Base-by-base conservation (phyloP, 768 basidiomycete genomes). In the Suillus weaverae region DNA sequence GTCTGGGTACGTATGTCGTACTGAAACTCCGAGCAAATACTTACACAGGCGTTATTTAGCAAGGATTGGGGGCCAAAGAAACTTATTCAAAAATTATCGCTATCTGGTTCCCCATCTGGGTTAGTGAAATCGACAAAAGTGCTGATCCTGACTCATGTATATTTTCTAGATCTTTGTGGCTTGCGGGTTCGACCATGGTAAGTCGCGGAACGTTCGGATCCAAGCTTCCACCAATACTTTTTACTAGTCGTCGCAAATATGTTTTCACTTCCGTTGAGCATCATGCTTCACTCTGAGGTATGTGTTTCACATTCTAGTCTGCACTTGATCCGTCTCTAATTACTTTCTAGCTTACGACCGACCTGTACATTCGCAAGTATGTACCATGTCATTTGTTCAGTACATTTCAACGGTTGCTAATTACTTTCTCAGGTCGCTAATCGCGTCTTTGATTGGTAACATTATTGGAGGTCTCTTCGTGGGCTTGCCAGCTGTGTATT, bases 51-150 rank as follows among this genome's bases (percentile, higher is more conserved):
- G 8, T 53, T 50, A 35, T 67, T 44, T 71, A 91, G 90, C 89
- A 90, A 90, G 84, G 87, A 0, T 79, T 87, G 20, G 87, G 83
- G 18, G 87, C 90, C 14, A 84, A 74, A 50, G 90, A 91, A 8
- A 89, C 88, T 1, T 70, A 86, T 11, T 91, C 90, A 8, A 91
- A 91, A 83, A 80, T 91, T 44, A 77, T 86, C 64, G 84, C 86
- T 0, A 80, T 84, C 56, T 91, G 89, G 90, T 84, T 91, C 62
- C 90, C 90, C 7, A 90, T 91, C 65, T 91, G 88, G 88, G 88
- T 88, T 68, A 44, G 81, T 69, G 26, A 18, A 35, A 22, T 57
- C 57, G 48, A 48, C 3, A 5, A 39, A 30, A 53, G 35, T 54
- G 57, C 46, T 44, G 32, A 43, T 56, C 48, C 35, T 48, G 11